Evolutionary conservation across 768 basidiomycete genomes (phyloP).

Genomic region (Tylopilus plumbeoviolaceoides): DNA sequence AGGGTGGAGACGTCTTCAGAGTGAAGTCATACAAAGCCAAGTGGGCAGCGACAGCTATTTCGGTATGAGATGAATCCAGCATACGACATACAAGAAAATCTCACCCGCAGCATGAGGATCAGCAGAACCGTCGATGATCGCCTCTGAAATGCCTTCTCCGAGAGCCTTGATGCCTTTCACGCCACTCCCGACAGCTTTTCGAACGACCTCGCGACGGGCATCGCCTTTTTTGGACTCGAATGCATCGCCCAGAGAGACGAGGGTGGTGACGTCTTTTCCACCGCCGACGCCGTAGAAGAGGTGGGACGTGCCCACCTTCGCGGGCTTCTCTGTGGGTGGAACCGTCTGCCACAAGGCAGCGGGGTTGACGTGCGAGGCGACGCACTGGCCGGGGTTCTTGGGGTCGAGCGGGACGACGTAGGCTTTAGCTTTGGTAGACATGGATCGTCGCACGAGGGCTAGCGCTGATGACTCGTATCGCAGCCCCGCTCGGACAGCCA

Average conservation of each 20-base stretch:
- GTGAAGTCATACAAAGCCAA: constrained; percentile 74
- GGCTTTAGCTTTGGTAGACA: constrained; percentile 45
- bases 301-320: constrained; percentile 60
- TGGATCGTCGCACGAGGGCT: constrained; percentile 29
- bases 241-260: constrained; percentile 57
- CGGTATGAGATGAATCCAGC: not conserved
- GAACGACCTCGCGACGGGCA: constrained; percentile 58
- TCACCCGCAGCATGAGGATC: constrained; percentile 79
- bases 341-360: constrained; percentile 51
- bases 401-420: constrained; percentile 59
- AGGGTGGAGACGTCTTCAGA: constrained; percentile 69
- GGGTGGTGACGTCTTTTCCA: constrained; percentile 40
- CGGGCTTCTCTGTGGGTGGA: constrained; percentile 44
- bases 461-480: constrained; percentile 19
- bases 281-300: constrained; percentile 56
- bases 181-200: too few relatives aligned
- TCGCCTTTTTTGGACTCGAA: constrained; percentile 44
- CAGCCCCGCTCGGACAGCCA: constrained; percentile 16
- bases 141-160: constrained; percentile 57
- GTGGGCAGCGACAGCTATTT: constrained; percentile 70
- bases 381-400: constrained; percentile 28
- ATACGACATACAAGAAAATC: not conserved
- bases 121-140: constrained; percentile 55
- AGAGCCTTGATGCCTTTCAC: constrained; percentile 64
- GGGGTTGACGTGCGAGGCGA: constrained; percentile 39